Evolutionary conservation across 2,329 filamentous ascomycete genomes (phyloP).

Genomic region (Calonectria pteridis): DNA sequence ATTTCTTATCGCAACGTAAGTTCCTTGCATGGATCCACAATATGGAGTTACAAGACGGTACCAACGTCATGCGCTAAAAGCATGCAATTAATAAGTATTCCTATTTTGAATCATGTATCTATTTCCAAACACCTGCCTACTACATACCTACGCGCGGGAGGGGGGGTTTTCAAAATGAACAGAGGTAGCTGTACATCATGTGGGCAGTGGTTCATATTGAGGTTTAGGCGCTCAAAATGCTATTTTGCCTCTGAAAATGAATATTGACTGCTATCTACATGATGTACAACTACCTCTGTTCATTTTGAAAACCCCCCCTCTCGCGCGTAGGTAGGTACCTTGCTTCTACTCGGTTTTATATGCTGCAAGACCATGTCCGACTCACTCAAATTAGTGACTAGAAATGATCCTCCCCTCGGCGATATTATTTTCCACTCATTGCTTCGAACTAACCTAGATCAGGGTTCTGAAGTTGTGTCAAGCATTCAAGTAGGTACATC

Average conservation of each 20-base stretch:
- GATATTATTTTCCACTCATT: not conserved
- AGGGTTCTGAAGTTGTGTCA: not conserved
- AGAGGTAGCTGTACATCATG: no score
- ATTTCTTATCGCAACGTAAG: constrained; percentile 27
- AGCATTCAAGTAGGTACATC: not conserved
- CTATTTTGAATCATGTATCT: not conserved
- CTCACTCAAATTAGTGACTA: not conserved
- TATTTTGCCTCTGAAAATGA: no score
- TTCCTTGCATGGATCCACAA: not conserved
- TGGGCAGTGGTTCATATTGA: no score
- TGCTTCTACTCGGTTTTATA: not conserved
- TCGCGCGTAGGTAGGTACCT: no score
- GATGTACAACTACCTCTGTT: no score
- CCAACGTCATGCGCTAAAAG: not conserved
- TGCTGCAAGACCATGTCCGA: not conserved
- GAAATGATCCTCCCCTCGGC: not conserved
- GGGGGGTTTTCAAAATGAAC: no score
- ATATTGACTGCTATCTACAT: no score
- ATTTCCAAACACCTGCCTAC: not conserved
- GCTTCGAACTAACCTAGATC: not conserved
- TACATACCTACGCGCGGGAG: no score
- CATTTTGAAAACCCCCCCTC: no score
- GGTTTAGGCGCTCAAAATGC: no score
- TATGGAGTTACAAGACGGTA: not conserved
- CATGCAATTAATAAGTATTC: not conserved